Evolutionary conservation across 768 basidiomycete species (phyloP), one percentile per base, ranked within the genome.

Genomic region (Myochromella boudieri): DNA sequence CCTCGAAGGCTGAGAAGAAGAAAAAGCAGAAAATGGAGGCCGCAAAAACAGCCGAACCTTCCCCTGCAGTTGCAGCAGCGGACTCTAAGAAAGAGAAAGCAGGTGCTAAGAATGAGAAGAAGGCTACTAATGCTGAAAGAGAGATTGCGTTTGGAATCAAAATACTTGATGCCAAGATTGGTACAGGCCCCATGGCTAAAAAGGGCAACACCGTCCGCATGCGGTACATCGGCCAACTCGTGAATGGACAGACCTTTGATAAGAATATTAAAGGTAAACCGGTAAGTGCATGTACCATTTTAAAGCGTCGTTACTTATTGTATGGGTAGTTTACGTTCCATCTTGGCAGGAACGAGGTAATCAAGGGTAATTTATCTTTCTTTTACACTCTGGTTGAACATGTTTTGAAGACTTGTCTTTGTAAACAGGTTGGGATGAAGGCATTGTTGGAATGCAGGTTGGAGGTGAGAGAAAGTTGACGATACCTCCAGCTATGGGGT

Each of bases 201-300:
- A 80, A 82, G 45, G 95, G 95, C 12, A 83, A 86, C 68, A 84
- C 72, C 33, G 77, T 97, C 39, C 73, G 72, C 44, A 90, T 98
- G 86, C 76, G 95, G 47, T 98, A 97, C 68, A 85, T 98, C 57
- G 95, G 95, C 55, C 95, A 94, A 71, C 74, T 97, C 33, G 65
- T 70, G 42, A 81, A 84, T 51, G 88, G 87, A 56, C 85, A 81
- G 56, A 54, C 83, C 15, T 93, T 93, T 55, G 91, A 94, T 68
- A 72, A 77, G 55, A 93, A 93, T 66, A 79, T 74, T 54, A 86
- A 83, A 65, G 95, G 95, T 56, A 85, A 87, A 58, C 91, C 93
- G 20, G 90, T 95, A 61, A 60, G 85, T 68, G 12, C 21, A 38
- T 32, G 37, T 61, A 15, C 29, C 2, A 25, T 15, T 8, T 31